phyloP scores from a whole-genome alignment of 352 stramenopile species.

The Phytophthora citricola region DNA sequence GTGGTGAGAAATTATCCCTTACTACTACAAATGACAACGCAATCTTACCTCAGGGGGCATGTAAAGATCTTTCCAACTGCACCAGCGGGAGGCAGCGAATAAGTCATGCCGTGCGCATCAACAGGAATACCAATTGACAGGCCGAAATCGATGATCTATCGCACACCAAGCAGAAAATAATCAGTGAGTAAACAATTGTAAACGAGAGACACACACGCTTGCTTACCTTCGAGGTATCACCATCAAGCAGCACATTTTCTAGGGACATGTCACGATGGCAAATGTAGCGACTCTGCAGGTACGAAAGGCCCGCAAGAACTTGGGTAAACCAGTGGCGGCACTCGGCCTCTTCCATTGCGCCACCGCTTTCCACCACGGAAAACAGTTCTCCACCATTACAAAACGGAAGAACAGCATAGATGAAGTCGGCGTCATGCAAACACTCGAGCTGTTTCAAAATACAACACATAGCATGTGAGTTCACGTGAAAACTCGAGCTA shows the following conservation, averaged over 20 bases:
- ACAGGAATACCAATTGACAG: conserved; percentile 87
- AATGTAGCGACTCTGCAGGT: conserved; percentile 86
- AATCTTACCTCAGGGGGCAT: conserved; percentile 82
- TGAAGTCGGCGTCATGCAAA: conserved; percentile 84
- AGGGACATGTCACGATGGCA: conserved; percentile 90
- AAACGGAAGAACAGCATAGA: conserved; percentile 87
- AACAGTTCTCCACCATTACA: conserved; percentile 88
- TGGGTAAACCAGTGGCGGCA: conserved; percentile 88
- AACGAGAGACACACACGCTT: not conserved
- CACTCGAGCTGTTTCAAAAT: conserved; percentile 66
- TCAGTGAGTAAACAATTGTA: not conserved
- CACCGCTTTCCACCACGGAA: conserved; percentile 82
- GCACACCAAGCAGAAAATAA: conserved; percentile 2
- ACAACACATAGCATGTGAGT: not conserved
- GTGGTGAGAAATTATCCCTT: not conserved
- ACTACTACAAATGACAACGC: not conserved
- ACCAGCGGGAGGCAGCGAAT: conserved; percentile 78
- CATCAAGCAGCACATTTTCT: conserved; percentile 87
- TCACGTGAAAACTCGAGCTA: not conserved
- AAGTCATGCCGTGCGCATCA: conserved; percentile 86
- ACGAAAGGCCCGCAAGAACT: conserved; percentile 80
- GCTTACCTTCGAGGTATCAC: conserved; percentile 80
- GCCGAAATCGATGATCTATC: conserved; percentile 89
- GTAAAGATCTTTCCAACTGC: conserved; percentile 91
- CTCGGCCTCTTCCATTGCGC: conserved; percentile 78